These are phyloP conservation scores for Amaranthus hypochondriacus DNA, from an alignment of 148 eudicot species.

Conservation along the genomic window DNA sequence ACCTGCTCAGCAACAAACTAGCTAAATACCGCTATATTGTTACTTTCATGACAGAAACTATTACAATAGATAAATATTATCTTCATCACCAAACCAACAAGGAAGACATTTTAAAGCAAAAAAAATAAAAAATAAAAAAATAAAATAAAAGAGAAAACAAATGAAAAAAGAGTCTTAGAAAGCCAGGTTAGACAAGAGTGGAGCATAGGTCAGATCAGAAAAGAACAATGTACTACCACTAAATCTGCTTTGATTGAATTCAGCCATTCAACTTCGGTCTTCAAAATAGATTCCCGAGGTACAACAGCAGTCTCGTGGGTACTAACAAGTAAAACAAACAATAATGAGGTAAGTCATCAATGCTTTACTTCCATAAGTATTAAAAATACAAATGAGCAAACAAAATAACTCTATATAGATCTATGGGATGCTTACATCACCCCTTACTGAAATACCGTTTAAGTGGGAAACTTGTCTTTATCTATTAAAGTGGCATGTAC, in stretches of 20 bases:
- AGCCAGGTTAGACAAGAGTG: constrained; percentile 5
- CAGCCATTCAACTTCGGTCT: constrained; percentile 90
- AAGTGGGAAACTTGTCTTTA: background rate
- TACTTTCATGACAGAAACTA: background rate
- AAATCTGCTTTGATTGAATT: constrained; percentile 94
- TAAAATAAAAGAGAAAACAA: background rate
- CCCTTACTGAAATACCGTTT: background rate
- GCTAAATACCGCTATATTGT: constrained; percentile 4
- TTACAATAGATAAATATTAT: background rate
- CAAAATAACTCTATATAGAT: background rate
- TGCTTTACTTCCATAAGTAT: constrained; percentile 6
- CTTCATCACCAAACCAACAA: background rate
- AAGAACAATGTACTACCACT: constrained; percentile 55
- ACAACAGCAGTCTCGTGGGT: constrained; percentile 93
- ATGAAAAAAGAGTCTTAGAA: background rate
- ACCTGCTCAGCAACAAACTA: constrained; percentile 42
- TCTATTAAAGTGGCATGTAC: background rate
- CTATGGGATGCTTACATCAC: background rate
- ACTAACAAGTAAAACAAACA: constrained; percentile 39
- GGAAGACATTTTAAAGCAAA: too few relatives aligned
- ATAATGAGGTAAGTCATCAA: constrained; percentile 6
- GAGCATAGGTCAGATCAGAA: background rate
- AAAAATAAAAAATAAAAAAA: background rate
- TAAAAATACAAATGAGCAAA: background rate
- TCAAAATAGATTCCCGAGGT: constrained; percentile 82